These are phyloP conservation scores for Suillus lakei DNA, from an alignment of 768 basidiomycete species.

Conservation along the genomic window DNA sequence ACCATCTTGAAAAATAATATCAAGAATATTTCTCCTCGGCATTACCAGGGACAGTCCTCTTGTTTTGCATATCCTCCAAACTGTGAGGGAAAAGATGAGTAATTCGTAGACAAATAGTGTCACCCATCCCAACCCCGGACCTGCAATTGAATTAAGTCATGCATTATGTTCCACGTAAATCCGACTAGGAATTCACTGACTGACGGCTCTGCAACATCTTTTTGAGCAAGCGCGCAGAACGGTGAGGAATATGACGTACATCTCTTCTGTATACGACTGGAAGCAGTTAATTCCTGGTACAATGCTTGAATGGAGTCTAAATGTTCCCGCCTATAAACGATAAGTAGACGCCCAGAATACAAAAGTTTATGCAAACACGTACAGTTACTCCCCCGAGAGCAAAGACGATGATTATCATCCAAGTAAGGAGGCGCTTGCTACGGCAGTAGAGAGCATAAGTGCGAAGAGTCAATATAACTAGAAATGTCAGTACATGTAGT, in stretches of 20 bases:
- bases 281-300: neutral
- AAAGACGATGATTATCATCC: constrained; percentile 38
- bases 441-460: constrained; percentile 56
- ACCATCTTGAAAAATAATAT: constrained; percentile 56
- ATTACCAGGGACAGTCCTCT: constrained; percentile 28
- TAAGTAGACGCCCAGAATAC: neutral
- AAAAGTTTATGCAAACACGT: constrained; percentile 23
- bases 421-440: constrained; percentile 42
- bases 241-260: neutral
- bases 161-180: neutral
- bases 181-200: neutral
- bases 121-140: constrained; percentile 49
- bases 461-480: constrained; percentile 51
- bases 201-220: neutral
- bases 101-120: constrained; percentile 55
- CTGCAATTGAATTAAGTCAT: constrained; percentile 17
- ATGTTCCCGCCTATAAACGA: neutral
- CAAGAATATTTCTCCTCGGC: constrained; percentile 40
- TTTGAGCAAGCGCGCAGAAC: neutral
- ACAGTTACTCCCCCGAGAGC: constrained; percentile 42
- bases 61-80: constrained; percentile 47
- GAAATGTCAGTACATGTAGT: neutral
- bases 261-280: neutral
- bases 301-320: neutral
- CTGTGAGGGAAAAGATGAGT: constrained; percentile 50